These are phyloP conservation scores for Tylopilus sp. DNA, from an alignment of 768 basidiomycete species.

Conservation along the genomic window DNA sequence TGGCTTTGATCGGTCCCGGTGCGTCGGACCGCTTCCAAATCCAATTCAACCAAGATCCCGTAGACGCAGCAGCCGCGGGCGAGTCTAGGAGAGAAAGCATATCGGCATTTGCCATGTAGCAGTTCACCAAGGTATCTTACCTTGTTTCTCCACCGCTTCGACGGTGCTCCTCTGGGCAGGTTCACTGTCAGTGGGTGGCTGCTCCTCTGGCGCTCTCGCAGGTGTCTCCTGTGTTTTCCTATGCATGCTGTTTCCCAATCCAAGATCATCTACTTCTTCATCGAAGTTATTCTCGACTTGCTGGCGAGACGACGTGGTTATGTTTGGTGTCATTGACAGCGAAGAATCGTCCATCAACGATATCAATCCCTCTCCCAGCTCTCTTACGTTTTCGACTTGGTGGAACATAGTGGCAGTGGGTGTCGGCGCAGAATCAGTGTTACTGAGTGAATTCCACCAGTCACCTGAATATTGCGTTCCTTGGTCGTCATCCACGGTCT, in stretches of 20 bases:
- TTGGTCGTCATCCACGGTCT: constrained; percentile 29
- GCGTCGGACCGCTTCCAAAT: constrained; percentile 72
- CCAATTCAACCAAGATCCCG: constrained; percentile 76
- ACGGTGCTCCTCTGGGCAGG: constrained; percentile 17
- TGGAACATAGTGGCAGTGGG: constrained; percentile 71
- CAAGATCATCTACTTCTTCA: constrained; percentile 84
- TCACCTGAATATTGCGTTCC: constrained; percentile 37
- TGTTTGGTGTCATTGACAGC: constrained; percentile 36
- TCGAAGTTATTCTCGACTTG: constrained; percentile 19
- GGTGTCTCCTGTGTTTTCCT: constrained; percentile 33
- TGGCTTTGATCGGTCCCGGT: constrained; percentile 82
- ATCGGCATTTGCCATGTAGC: background rate
- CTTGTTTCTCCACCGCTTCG: constrained; percentile 29
- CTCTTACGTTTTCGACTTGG: constrained; percentile 43
- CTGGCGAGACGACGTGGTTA: constrained; percentile 8
- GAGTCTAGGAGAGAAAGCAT: background rate
- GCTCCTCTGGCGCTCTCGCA: constrained; percentile 27
- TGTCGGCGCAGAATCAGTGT: constrained; percentile 44
- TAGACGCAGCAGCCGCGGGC: constrained; percentile 30
- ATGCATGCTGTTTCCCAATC: constrained; percentile 72
- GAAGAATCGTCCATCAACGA: constrained; percentile 73
- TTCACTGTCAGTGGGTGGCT: constrained; percentile 16
- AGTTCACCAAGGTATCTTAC: constrained; percentile 16
- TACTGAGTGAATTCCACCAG: constrained; percentile 63
- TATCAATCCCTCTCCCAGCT: constrained; percentile 62